These are phyloP conservation scores for Fusarium brachygibbosum DNA, from an alignment of 2,329 filamentous ascomycete species.

Conservation along the genomic window DNA sequence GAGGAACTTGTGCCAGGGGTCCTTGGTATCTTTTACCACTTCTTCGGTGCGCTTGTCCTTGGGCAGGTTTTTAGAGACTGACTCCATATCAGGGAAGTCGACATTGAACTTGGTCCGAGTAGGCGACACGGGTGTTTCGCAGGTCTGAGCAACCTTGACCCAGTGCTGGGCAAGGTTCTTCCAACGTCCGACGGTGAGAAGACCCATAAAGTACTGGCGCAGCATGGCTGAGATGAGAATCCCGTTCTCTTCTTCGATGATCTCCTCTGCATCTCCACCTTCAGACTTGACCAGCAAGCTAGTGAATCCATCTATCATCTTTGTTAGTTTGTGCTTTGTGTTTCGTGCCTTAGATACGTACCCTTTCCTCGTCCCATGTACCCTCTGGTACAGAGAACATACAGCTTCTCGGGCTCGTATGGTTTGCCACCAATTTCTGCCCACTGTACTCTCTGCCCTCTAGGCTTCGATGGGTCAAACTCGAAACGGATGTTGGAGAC, in stretches of 20 bases:
- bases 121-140: constrained; percentile 66
- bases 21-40: constrained; percentile 40
- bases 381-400: constrained; percentile 82
- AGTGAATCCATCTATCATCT: constrained; percentile 76
- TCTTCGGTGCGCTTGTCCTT: constrained; percentile 39
- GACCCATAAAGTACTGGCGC: constrained; percentile 90
- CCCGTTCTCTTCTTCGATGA: constrained; percentile 89
- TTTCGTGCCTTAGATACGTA: constrained; percentile 38
- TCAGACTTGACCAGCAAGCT: constrained; percentile 81
- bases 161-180: constrained; percentile 79
- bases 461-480: constrained; percentile 74
- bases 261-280: constrained; percentile 80
- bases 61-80: constrained; percentile 43
- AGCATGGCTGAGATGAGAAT: constrained; percentile 88
- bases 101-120: constrained; percentile 31
- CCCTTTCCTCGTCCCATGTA: constrained; percentile 90
- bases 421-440: constrained; percentile 72
- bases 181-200: constrained; percentile 87
- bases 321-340: constrained; percentile 26
- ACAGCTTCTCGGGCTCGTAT: constrained; percentile 73
- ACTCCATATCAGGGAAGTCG: constrained; percentile 40
- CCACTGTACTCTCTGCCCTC: constrained; percentile 73
- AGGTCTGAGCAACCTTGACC: constrained; percentile 71
- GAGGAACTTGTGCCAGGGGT: constrained; percentile 57
- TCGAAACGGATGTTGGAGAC: constrained; percentile 85